Conservation (phyloP, 225 moss, liverwort and hornwort species). For the Physcomitrium patens region DNA sequence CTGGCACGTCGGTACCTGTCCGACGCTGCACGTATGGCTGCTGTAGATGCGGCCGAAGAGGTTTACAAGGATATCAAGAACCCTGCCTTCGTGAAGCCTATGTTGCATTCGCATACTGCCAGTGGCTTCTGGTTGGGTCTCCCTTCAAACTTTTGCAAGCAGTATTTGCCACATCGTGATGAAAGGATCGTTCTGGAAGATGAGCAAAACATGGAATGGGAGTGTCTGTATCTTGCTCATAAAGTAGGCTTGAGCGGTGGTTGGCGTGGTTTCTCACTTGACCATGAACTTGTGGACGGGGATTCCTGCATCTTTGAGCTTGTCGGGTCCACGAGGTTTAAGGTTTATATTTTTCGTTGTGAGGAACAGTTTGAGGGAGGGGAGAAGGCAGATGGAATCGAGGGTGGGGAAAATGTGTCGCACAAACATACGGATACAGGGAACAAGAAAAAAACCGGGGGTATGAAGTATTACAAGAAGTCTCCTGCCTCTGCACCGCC, state of each 20-base stretch:
- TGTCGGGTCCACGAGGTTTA: conserved; percentile 36
- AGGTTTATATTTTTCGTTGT: conserved; percentile 54
- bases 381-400: conserved; percentile 13
- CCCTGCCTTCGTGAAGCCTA: conserved; percentile 59
- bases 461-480: conserved; percentile 9
- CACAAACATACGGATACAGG: conserved; percentile 22
- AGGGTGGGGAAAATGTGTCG: background rate
- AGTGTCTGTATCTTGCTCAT: conserved; percentile 40
- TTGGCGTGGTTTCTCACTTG: conserved; percentile 58
- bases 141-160: conserved; percentile 49
- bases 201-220: conserved; percentile 39
- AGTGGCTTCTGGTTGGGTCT: conserved; percentile 65
- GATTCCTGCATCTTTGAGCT: conserved; percentile 61
- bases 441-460: conserved; percentile 22
- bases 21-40: conserved; percentile 51
- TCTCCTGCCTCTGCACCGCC: conserved; percentile 38
- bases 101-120: conserved; percentile 64
- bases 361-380: conserved; percentile 38
- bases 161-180: conserved; percentile 47
- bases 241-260: conserved; percentile 63
- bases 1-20: conserved; percentile 54
- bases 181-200: conserved; percentile 45
- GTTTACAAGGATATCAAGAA: conserved; percentile 42
- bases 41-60: conserved; percentile 56
- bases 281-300: conserved; percentile 57